These are phyloP conservation scores for Saprolegnia parasitica DNA, from an alignment of 352 stramenopile species.

Conservation along the genomic window DNA sequence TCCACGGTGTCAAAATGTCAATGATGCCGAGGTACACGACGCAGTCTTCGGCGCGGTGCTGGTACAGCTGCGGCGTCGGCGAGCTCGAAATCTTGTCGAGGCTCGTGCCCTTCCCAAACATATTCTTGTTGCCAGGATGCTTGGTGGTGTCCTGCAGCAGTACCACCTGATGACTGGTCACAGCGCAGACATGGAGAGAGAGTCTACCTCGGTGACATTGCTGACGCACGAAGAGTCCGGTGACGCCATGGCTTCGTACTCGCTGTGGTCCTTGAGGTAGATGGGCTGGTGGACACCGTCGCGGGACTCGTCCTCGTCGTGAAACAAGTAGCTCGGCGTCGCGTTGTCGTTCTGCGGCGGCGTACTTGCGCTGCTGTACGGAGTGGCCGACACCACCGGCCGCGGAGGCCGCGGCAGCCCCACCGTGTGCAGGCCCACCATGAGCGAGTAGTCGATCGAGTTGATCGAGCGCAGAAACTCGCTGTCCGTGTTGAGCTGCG, in stretches of 20 bases:
- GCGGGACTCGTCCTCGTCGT: not conserved
- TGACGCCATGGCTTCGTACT: constrained; percentile 12
- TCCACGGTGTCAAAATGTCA: constrained; percentile 96
- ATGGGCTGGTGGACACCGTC: not conserved
- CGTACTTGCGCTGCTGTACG: constrained; percentile 6
- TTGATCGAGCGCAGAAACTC: constrained; percentile 93
- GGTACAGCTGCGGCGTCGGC: not conserved
- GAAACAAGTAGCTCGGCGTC: not conserved
- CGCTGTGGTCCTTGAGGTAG: constrained; percentile 4
- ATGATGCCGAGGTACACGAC: constrained; percentile 96
- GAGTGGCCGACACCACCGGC: not conserved
- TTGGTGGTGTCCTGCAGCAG: not conserved
- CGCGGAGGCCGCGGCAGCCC: not conserved
- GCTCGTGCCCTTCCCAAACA: constrained; percentile 43
- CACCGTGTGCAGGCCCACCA: constrained; percentile 84
- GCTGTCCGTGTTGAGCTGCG: constrained; percentile 87
- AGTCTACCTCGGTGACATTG: constrained; percentile 5
- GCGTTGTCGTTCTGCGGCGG: not conserved
- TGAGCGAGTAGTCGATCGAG: constrained; percentile 96
- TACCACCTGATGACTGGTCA: not conserved
- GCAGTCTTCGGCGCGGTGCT: constrained; percentile 41
- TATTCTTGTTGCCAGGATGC: constrained; percentile 32
- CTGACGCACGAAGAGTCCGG: not conserved
- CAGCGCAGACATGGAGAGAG: no score
- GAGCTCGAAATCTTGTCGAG: constrained; percentile 34